These are phyloP conservation scores for Fusarium sp. DNA, from an alignment of 2,329 filamentous ascomycete genomes.

Conservation along the genomic window DNA sequence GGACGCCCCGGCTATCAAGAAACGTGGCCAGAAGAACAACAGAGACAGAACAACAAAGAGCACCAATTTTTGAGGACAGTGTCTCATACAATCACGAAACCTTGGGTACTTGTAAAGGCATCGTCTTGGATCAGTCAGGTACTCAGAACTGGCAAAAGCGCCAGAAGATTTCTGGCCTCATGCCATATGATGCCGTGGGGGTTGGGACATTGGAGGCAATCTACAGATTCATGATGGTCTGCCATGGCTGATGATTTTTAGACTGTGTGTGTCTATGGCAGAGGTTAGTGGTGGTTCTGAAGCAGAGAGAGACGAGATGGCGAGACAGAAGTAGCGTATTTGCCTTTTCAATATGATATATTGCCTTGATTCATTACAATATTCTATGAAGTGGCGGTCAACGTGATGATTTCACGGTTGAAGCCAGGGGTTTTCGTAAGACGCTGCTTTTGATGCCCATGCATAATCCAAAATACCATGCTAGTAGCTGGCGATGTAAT, in stretches of 20 bases:
- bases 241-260: conserved; percentile 10
- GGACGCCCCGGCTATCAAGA: background rate
- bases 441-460: background rate
- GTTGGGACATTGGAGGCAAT: background rate
- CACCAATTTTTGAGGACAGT: background rate
- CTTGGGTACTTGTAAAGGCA: conserved; percentile 19
- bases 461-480: conserved; percentile 12
- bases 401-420: conserved; percentile 10
- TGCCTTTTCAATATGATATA: conserved; percentile 36
- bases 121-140: conserved; percentile 24
- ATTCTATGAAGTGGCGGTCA: conserved; percentile 1
- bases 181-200: conserved; percentile 1
- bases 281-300: conserved; percentile 14
- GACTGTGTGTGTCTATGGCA: conserved; percentile 25
- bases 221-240: conserved; percentile 8
- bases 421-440: background rate
- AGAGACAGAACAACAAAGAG: background rate
- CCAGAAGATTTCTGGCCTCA: background rate
- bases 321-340: conserved; percentile 26
- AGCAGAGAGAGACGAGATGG: conserved; percentile 21
- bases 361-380: conserved; percentile 35
- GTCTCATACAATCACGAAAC: conserved; percentile 3
- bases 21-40: background rate
- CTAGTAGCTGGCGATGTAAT: conserved; percentile 10
- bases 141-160: conserved; percentile 12